Evolutionary conservation across 306 rosid species (phyloP).

Genomic region (Oemleria cerasiformis): DNA sequence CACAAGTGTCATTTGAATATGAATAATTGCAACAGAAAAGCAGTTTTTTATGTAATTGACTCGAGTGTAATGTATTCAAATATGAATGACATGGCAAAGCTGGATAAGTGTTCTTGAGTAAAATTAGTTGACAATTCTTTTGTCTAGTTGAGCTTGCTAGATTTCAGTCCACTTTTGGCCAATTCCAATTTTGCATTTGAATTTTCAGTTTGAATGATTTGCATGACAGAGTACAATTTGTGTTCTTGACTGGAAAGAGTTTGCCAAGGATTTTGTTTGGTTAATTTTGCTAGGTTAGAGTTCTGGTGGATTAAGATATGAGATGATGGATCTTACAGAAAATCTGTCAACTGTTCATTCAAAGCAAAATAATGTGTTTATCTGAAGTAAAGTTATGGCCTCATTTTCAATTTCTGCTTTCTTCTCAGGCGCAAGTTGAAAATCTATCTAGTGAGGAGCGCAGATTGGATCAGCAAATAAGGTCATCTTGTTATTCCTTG

Average conservation of each 20-base stretch:
- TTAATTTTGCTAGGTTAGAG: neutral
- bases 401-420: conserved; percentile 16
- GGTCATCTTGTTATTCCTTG: conserved; percentile 43
- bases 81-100: conserved; percentile 3
- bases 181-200: neutral
- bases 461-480: conserved; percentile 76
- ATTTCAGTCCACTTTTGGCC: neutral
- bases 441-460: conserved; percentile 67
- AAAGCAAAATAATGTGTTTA: neutral
- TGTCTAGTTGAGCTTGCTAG: neutral
- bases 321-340: neutral
- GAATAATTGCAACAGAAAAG: neutral
- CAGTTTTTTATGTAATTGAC: neutral
- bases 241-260: neutral
- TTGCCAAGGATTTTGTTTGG: neutral
- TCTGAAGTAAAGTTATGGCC: conserved; percentile 11
- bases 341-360: neutral
- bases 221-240: neutral
- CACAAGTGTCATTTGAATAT: neutral
- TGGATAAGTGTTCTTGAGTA: neutral
- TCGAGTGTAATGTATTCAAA: neutral
- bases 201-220: neutral
- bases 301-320: neutral
- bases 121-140: neutral
- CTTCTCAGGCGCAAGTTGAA: conserved; percentile 80